Evolutionary conservation across 1,139 yeast genomes (phyloP).

Genomic region (Diutina neorugosa): DNA sequence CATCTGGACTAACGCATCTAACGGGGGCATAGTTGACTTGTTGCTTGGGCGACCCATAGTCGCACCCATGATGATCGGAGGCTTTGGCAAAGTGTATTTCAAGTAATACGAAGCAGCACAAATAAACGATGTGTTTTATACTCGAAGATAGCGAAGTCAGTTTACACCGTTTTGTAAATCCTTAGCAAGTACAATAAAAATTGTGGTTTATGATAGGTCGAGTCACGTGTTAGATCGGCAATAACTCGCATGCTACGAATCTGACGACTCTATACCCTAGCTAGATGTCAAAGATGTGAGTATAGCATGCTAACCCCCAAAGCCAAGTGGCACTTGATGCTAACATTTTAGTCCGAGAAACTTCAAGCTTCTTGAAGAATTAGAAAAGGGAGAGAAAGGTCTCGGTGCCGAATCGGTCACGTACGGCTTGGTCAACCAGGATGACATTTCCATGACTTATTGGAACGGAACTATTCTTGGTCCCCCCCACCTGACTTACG

Average conservation of each 20-base stretch:
- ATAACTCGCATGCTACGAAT: background rate
- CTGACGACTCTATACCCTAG: background rate
- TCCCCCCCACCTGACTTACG: conserved; percentile 91
- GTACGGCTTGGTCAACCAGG: conserved; percentile 79
- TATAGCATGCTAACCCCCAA: background rate
- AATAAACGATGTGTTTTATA: background rate
- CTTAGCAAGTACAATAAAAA: background rate
- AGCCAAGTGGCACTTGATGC: background rate
- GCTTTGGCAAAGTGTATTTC: background rate
- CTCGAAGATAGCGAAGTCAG: no score
- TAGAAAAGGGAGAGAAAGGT: conserved; percentile 97
- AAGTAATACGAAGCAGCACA: no score
- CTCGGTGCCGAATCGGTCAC: conserved; percentile 95
- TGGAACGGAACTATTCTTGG: conserved; percentile 98
- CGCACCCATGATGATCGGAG: background rate
- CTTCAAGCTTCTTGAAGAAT: conserved; percentile 85
- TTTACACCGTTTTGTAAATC: background rate
- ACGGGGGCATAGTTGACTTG: background rate
- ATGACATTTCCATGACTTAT: conserved; percentile 80
- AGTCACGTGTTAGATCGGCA: background rate
- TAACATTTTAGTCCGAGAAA: conserved; percentile 62
- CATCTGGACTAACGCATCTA: conserved; percentile 6
- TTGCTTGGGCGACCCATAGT: background rate
- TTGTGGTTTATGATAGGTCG: background rate
- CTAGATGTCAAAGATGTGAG: conserved; percentile 4